These are phyloP conservation scores for Trichoderma sp. DNA, from an alignment of 2,329 filamentous ascomycete genomes.

Conservation along the genomic window DNA sequence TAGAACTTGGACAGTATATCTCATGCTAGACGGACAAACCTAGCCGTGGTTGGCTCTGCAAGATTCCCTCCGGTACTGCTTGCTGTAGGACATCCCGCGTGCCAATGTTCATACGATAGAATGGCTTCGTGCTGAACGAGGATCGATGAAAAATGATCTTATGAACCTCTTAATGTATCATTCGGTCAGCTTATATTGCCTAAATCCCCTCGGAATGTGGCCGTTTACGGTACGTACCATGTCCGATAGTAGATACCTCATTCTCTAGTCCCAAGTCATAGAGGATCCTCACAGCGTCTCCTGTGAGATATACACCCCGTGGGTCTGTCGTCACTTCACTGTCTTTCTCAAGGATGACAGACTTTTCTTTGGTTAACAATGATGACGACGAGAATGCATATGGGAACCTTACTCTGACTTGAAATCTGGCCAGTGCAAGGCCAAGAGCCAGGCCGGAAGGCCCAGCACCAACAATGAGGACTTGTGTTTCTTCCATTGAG, in stretches of 20 bases:
- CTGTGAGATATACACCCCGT: conserved; percentile 19
- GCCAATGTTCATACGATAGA: neutral
- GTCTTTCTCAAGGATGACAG: neutral
- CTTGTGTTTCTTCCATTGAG: neutral
- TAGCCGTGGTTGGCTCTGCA: neutral
- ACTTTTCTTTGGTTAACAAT: neutral
- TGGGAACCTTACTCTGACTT: neutral
- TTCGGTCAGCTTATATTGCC: neutral
- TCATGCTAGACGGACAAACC: neutral
- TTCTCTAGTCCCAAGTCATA: conserved; percentile 7
- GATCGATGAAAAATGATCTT: neutral
- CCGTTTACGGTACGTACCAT: conserved; percentile 32
- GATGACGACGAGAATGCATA: neutral
- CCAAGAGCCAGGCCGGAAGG: neutral
- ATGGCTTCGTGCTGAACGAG: neutral
- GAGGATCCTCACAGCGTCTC: conserved; percentile 19
- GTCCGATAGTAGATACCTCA: conserved; percentile 2
- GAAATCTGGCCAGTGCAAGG: neutral
- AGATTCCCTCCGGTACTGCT: neutral
- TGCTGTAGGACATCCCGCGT: neutral
- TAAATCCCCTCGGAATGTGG: neutral
- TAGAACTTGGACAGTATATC: neutral
- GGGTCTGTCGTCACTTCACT: conserved; percentile 8
- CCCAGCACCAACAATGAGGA: neutral
- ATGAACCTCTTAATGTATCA: neutral